Conservation (phyloP, 306 rosid genomes). For the Inga laurina region DNA sequence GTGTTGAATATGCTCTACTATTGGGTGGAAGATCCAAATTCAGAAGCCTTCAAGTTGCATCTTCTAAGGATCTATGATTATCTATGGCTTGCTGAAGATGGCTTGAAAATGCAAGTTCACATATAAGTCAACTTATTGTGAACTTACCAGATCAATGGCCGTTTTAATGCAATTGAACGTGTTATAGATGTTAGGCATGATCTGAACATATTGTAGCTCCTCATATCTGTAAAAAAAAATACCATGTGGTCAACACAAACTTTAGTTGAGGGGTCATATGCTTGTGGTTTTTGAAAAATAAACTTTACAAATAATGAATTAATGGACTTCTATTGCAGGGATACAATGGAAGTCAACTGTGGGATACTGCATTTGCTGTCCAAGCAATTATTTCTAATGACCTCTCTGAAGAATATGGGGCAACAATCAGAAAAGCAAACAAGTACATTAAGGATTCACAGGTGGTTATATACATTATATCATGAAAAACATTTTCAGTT, state of each 20-base stretch:
- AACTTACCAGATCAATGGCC: slow-evolving; percentile 27
- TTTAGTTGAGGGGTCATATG: slow-evolving; percentile 22
- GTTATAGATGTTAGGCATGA: slow-evolving; percentile 32
- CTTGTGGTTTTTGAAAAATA: slow-evolving; percentile 11
- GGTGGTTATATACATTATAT: slow-evolving; percentile 47
- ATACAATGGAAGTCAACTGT: slow-evolving; percentile 94
- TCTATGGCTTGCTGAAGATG: slow-evolving; percentile 94
- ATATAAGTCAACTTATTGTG: slow-evolving; percentile 33
- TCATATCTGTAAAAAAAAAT: slow-evolving; percentile 24
- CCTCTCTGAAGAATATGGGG: slow-evolving; percentile 67
- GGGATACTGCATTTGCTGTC: slow-evolving; percentile 85
- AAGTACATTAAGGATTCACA: slow-evolving; percentile 70
- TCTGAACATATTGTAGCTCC: slow-evolving; percentile 5
- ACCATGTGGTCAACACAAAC: not conserved
- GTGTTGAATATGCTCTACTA: slow-evolving; percentile 86
- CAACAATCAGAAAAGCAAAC: slow-evolving; percentile 77
- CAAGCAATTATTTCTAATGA: slow-evolving; percentile 86
- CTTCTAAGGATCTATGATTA: slow-evolving; percentile 82
- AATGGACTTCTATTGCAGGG: slow-evolving; percentile 61
- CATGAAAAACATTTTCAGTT: not conserved
- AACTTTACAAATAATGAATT: not conserved
- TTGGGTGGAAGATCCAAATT: slow-evolving; percentile 85
- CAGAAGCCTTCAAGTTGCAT: slow-evolving; percentile 77
- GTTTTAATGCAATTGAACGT: slow-evolving; percentile 26
- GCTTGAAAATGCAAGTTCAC: slow-evolving; percentile 91